Evolutionary conservation across 2,329 filamentous ascomycete genomes (phyloP), one percentile per base, ranked within the genome.

Genomic region (Lecanicillium sp.): DNA sequence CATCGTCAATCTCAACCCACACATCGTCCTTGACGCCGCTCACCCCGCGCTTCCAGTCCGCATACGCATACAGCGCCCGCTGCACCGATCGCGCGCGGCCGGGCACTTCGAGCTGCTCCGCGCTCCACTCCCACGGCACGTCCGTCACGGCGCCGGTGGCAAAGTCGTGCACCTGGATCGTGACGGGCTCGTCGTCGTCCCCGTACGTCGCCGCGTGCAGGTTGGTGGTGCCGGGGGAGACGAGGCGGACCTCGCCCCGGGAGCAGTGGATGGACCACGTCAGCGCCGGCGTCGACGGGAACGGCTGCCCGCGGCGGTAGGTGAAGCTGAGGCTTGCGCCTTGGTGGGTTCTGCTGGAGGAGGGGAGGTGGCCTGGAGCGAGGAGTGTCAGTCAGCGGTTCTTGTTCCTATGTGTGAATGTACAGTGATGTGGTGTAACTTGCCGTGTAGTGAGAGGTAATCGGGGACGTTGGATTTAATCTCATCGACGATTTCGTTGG

Each of bases 211-310:
- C 41, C 13, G 48, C 48, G 20, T 51, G 46, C 32, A 47, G 34
- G 3, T 19, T 13, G 5, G 42, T 37, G 2, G 46, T 50, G 5
- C 44, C 45, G 4, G 36, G 37, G 2, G 56, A 53, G 2, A 52
- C 54, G 8, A 68, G 41, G 17, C 59, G 49, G 19, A 70, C 54
- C 52, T 70, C 65, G 1, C 65, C 66, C 41, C 59, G 61, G 36
- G 65, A 60, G 25, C 69, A 68, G 36, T 62, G 55, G 22, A 75
- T 62, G 5, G 56, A 60, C 71, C 69, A 74, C 2, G 63, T 48
- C 3, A 68, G 45, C 4, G 51, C 57, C 3, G 63, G 57, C 2
- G 64, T 60, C 3, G 56, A 64, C 2, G 62, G 60, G 44, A 70
- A 69, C 3, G 63, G 58, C 15, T 58, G 54, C 0, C 68, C 67